Evolutionary conservation across 768 basidiomycete species (phyloP), one percentile per base, ranked within the genome.

Genomic region (Floccularia luteovirens): DNA sequence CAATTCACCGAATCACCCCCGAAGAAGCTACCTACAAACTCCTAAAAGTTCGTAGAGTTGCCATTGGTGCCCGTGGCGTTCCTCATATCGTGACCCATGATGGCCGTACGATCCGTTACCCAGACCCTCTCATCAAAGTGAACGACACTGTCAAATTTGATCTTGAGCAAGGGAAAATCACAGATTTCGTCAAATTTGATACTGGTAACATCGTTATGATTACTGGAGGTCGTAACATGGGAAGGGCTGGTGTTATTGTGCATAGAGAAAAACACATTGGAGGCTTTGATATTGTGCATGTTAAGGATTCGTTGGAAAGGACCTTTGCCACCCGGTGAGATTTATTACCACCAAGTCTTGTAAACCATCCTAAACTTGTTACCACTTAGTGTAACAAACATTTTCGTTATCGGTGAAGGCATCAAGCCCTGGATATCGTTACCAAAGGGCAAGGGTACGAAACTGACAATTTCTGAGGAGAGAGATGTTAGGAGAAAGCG

Each of bases 171-270:
- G 76, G 77, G 67, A 96, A 97, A 74, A 92, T 99, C 61, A 76
- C 66, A 40, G 87, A 93, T 57, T 89, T 78, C 58, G 83, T 94
- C 62, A 87, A 90, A 65, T 99, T 98, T 61, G 96, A 98, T 60
- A 90, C 89, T 30, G 93, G 94, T 44, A 96, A 97, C 74, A 79
- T 94, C 48, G 90, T 89, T 63, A 90, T 94, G 75, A 78, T 96
- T 69, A 99, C 96, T 47, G 96, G 96, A 59, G 96, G 96, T 48
- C 91, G 94, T 62, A 99, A 98, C 83, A 97, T 97, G 91, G 96
- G 96, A 50, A 82, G 96, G 70, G 87, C 82, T 42, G 96, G 96
- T 70, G 79, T 91, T 48, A 96, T 99, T 56, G 81, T 90, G 38
- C 90, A 94, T 71, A 79, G 87, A 51, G 96, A 98, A 76, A 91